Conservation (phyloP, 345 rosid genomes). For the Salix dunnii region DNA sequence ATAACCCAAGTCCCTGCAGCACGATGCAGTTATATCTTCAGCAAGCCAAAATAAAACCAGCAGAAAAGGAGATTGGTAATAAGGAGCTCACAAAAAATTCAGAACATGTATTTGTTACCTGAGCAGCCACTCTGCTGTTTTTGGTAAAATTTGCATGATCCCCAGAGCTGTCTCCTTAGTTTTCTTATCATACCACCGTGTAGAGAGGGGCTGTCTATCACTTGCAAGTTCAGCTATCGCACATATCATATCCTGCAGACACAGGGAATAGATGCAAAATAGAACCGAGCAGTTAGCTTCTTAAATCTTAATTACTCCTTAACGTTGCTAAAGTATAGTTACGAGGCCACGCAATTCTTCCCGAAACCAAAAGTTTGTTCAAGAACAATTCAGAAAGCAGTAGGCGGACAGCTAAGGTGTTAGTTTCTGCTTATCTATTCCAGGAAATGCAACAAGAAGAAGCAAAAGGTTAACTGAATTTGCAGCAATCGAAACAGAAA, state of each 20-base stretch:
- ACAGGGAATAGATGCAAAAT: conserved; percentile 10
- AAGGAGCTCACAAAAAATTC: conserved; percentile 9
- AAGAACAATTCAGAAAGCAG: not conserved
- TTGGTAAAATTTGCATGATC: conserved; percentile 68
- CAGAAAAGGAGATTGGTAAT: not conserved
- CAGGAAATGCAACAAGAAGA: not conserved
- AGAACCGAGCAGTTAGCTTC: not conserved
- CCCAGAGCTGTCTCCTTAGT: conserved; percentile 67
- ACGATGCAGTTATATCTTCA: conserved; percentile 21
- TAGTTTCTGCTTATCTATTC: not conserved
- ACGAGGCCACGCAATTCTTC: not conserved
- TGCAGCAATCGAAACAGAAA: not conserved
- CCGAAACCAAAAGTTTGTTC: not conserved
- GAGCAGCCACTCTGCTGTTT: conserved; percentile 66
- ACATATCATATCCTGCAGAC: conserved; percentile 77
- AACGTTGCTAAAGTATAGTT: not conserved
- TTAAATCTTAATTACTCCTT: not conserved
- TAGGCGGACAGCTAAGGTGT: not conserved
- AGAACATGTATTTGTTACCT: conserved; percentile 41
- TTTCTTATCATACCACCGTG: conserved; percentile 56
- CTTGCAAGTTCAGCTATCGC: conserved; percentile 90
- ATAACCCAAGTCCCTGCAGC: conserved; percentile 64
- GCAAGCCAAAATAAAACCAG: not conserved
- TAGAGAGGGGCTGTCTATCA: conserved; percentile 72
- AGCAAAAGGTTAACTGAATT: not conserved